phyloP scores from a whole-genome alignment of 805 yeast species.

The Candida vartiovaarae region DNA sequence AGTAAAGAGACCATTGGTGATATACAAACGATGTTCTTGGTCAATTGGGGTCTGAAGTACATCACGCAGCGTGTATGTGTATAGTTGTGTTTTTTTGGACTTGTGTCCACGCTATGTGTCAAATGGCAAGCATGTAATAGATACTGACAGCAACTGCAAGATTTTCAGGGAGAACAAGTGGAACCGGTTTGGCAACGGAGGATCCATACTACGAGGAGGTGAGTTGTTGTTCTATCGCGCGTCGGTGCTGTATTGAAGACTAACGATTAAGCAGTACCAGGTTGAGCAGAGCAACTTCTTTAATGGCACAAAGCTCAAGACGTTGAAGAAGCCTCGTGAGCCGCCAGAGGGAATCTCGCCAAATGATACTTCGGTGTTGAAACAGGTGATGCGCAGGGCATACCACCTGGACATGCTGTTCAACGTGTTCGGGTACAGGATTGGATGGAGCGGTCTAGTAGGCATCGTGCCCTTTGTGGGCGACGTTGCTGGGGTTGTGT shows the following conservation, averaged over 20 bases:
- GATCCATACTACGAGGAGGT: slow-evolving; percentile 37
- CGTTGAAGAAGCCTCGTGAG: slow-evolving; percentile 24
- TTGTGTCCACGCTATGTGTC: no score
- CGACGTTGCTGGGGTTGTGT: slow-evolving; percentile 40
- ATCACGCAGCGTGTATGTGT: slow-evolving; percentile 18
- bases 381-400: slow-evolving; percentile 49
- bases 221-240: slow-evolving; percentile 4
- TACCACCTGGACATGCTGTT: slow-evolving; percentile 65
- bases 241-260: not conserved
- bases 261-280: slow-evolving; percentile 12
- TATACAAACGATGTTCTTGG: slow-evolving; percentile 9
- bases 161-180: slow-evolving; percentile 26
- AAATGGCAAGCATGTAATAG: no score
- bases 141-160: slow-evolving; percentile 4
- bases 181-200: slow-evolving; percentile 33
- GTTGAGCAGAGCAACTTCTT: slow-evolving; percentile 18
- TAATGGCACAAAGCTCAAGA: slow-evolving; percentile 15
- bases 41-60: slow-evolving; percentile 17
- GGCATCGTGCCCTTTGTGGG: slow-evolving; percentile 70
- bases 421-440: slow-evolving; percentile 50
- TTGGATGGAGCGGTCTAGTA: slow-evolving; percentile 65
- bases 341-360: slow-evolving; percentile 51
- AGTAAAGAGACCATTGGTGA: no score
- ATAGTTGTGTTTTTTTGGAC: not conserved
- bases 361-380: slow-evolving; percentile 44